These are phyloP conservation scores for Sclerotinia subarctica DNA, from an alignment of 2,329 filamentous ascomycete genomes.

Conservation along the genomic window DNA sequence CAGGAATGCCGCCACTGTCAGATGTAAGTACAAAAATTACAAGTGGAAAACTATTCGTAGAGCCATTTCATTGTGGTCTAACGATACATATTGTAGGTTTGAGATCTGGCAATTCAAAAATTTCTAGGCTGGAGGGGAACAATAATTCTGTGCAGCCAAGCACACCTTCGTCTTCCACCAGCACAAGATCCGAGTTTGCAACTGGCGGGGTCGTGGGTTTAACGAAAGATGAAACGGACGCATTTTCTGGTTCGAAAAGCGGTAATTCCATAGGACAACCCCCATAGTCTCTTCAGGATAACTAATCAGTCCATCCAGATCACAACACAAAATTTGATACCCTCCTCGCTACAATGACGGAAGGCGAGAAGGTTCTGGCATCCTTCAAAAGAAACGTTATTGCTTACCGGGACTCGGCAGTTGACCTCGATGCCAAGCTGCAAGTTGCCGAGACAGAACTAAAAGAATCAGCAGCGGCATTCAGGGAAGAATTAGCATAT, in stretches of 20 bases:
- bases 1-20: not conserved
- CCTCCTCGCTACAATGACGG: not conserved
- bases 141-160: not conserved
- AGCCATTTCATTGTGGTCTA: not conserved
- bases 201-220: no score
- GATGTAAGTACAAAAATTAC: not conserved
- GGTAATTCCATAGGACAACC: not conserved
- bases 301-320: not conserved
- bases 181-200: not conserved
- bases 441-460: not conserved
- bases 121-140: rapidly evolving
- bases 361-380: not conserved
- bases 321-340: not conserved
- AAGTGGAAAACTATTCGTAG: not conserved
- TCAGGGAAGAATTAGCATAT: not conserved
- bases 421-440: not conserved
- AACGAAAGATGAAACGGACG: not conserved
- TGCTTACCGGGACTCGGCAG: not conserved
- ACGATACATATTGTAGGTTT: not conserved
- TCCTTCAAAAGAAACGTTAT: not conserved
- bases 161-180: not conserved
- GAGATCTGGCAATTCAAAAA: not conserved
- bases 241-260: rapidly evolving
- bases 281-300: not conserved
- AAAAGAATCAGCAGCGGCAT: not conserved